Evolutionary conservation across 148 eudicot species (phyloP), one percentile per base, ranked within the genome.

Genomic region (Polygonum aviculare): DNA sequence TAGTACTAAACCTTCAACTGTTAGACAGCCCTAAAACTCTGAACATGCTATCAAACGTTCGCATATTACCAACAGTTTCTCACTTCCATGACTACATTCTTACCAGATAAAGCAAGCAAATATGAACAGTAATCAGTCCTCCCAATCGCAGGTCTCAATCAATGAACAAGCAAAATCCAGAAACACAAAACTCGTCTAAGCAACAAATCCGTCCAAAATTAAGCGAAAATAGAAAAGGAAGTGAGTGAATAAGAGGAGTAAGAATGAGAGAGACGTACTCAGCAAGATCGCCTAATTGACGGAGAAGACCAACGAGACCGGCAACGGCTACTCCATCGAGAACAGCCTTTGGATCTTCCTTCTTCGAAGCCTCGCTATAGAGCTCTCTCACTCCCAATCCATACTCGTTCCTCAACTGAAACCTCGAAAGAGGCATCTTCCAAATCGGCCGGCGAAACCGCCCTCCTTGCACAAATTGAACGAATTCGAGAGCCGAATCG

Each of bases 271-370:
- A 36, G 72, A 82, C 84, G 74, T 81, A 95, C 99, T 89, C 91
- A 31, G 99, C 87, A 59, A 95, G 99, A 85, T 95, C 98, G 75
- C 99, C 99, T 38, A 95, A 87, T 82, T 95, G 99, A 65, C 99
- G 96, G 78, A 95, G 86, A 84, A 95, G 78, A 77, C 99, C 99
- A 71, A 95, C 97, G 39, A 95, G 94, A 51, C 97, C 99, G 60
- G 98, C 89, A 45, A 95, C 99, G 22, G 97, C 90, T 3, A 95
- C 91, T 11, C 98, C 99, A 62, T 93, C 88, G 45, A 95, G 94
- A 73, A 91, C 77, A 60, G 85, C 90, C 79, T 89, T 95, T 0
- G 99, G 94, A 85, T 95, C 99, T 75, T 95, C 99, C 77, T 73
- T 78, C 72, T 82, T 44, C 41, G 79, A 83, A 3, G 82, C 89